Conservation (phyloP, 2,329 filamentous ascomycete species). For the Hymenotorrendiella dingleyae region DNA sequence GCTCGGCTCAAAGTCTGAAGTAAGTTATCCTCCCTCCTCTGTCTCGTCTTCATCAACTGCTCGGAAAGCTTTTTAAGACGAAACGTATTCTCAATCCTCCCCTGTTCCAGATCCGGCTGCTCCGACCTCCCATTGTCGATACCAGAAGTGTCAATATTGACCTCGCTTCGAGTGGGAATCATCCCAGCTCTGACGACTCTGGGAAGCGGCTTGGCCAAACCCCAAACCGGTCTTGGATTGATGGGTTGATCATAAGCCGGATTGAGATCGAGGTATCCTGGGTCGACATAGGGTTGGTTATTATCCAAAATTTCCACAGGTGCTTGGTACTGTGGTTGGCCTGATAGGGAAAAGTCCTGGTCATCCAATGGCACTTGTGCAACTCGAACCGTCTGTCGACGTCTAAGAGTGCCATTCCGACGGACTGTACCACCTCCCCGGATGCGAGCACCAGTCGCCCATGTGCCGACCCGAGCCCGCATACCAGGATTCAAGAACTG, state of each 20-base stretch:
- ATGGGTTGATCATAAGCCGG: slow-evolving; percentile 47
- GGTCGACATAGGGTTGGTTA: slow-evolving; percentile 43
- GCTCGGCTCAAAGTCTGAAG: slow-evolving; percentile 3
- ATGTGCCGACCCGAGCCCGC: slow-evolving; percentile 11
- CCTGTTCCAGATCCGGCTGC: slow-evolving; percentile 38
- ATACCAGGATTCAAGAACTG: slow-evolving; percentile 12
- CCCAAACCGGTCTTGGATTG: slow-evolving; percentile 45
- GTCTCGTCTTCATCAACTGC: slow-evolving; percentile 19
- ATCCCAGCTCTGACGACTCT: slow-evolving; percentile 48
- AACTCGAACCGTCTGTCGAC: slow-evolving; percentile 12
- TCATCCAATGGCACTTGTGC: not conserved
- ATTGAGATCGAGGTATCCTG: slow-evolving; percentile 47
- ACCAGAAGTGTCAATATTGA: slow-evolving; percentile 31
- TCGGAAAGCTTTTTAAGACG: slow-evolving; percentile 17
- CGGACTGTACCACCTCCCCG: slow-evolving; percentile 10
- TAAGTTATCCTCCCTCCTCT: slow-evolving; percentile 18
- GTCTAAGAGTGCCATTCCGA: too few relatives aligned
- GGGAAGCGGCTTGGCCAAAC: slow-evolving; percentile 47
- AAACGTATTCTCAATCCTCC: slow-evolving; percentile 33
- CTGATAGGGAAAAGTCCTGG: slow-evolving; percentile 19
- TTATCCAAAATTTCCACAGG: slow-evolving; percentile 21
- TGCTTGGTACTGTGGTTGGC: too few relatives aligned
- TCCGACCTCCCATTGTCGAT: slow-evolving; percentile 31
- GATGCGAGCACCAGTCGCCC: slow-evolving; percentile 6
- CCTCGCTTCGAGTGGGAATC: slow-evolving; percentile 39